Evolutionary conservation across 108 stramenopile genomes (phyloP).

Genomic region (Nannochloropsis granulata): DNA sequence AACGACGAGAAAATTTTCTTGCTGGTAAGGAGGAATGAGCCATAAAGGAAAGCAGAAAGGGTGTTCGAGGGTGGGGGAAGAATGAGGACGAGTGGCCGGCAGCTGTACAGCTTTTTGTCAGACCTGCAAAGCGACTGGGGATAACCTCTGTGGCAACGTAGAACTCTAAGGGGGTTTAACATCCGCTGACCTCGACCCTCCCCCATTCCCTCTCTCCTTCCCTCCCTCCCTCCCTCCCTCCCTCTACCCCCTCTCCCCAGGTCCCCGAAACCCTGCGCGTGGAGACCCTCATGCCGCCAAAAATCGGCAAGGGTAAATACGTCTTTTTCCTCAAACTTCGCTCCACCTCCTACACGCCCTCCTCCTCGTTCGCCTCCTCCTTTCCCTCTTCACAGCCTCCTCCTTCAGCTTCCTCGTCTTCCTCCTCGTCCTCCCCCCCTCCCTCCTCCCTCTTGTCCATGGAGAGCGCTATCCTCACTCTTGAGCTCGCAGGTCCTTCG

Average conservation of each 20-base stretch:
- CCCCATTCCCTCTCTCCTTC: too few species aligned
- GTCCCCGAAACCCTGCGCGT: not conserved
- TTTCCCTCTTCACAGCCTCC: slow-evolving; percentile 14
- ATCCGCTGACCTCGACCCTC: too few species aligned
- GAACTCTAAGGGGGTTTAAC: too few species aligned
- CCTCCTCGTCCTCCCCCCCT: not conserved
- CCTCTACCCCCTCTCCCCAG: not conserved
- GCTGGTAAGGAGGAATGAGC: not conserved
- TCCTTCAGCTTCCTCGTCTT: not conserved
- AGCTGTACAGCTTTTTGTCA: slow-evolving; percentile 1
- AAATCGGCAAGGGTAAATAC: slow-evolving; percentile 45
- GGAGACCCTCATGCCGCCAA: slow-evolving; percentile 22
- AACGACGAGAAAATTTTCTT: slow-evolving; percentile 22
- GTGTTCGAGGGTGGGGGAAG: too few species aligned
- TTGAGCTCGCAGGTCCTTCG: slow-evolving; percentile 46
- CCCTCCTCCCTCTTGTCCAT: not conserved
- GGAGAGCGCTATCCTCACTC: slow-evolving; percentile 32
- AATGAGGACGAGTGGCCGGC: not conserved
- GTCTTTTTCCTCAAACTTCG: slow-evolving; percentile 44
- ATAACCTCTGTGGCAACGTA: too few species aligned
- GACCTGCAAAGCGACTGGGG: too few species aligned
- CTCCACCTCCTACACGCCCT: slow-evolving; percentile 33
- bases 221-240: too few species aligned
- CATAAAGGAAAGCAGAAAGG: too few species aligned
- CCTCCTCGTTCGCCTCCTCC: slow-evolving; percentile 41